Conservation (phyloP, 768 basidiomycete species). For the Tubosaeta sp. region DNA sequence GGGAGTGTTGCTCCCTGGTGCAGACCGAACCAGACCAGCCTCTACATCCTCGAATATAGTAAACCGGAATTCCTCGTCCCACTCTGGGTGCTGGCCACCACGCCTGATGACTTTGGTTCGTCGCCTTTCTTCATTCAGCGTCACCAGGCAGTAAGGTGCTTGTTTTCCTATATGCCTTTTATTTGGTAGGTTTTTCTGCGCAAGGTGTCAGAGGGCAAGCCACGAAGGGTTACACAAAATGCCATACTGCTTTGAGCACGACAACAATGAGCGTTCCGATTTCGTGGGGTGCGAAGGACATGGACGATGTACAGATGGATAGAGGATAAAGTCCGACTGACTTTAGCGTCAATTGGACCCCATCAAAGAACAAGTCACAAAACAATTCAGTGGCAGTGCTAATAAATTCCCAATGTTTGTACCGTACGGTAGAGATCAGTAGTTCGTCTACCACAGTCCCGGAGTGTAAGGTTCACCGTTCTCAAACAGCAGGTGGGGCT, state of each 20-base stretch:
- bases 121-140: conserved; percentile 75
- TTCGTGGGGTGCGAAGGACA: conserved; percentile 62
- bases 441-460: conserved; percentile 34
- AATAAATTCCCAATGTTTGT: not conserved
- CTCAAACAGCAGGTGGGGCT: conserved; percentile 64
- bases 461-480: conserved; percentile 52
- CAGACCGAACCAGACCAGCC: conserved; percentile 44
- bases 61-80: conserved; percentile 98
- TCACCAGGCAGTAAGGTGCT: conserved; percentile 88
- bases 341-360: conserved; percentile 15
- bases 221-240: conserved; percentile 2
- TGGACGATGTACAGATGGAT: conserved; percentile 20
- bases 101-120: conserved; percentile 92
- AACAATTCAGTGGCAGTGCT: conserved; percentile 22
- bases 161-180: conserved; percentile 95
- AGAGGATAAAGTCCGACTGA: conserved; percentile 10
- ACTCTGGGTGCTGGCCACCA: conserved; percentile 97
- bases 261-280: conserved; percentile 94
- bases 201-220: conserved; percentile 18
- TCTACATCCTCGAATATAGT: conserved; percentile 75
- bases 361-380: conserved; percentile 11
- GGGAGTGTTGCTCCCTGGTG: conserved; percentile 43
- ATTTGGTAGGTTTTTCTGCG: conserved; percentile 82
- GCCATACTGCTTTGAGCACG: conserved; percentile 86
- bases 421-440: not conserved